Evolutionary conservation across 2,329 filamentous ascomycete genomes (phyloP).

Genomic region (Penicillium fuscoglaucum): DNA sequence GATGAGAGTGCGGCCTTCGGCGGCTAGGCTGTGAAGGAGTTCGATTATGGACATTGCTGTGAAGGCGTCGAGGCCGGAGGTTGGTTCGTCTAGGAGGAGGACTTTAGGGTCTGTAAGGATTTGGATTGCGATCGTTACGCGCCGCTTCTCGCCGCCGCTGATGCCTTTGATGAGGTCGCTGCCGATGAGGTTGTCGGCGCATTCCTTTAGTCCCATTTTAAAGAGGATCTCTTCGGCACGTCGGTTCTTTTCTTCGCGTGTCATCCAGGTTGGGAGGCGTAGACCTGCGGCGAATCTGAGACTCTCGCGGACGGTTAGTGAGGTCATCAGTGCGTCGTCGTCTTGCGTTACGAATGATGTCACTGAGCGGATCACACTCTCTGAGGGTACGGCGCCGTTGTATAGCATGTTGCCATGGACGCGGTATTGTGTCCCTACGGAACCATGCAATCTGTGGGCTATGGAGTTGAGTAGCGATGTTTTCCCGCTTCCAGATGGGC

Average conservation of each 20-base stretch:
- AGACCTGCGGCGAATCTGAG: conserved; percentile 70
- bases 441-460: conserved; percentile 65
- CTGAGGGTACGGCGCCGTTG: conserved; percentile 67
- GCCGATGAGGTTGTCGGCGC: conserved; percentile 72
- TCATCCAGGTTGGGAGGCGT: conserved; percentile 70
- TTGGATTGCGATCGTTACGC: conserved; percentile 76
- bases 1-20: conserved; percentile 71
- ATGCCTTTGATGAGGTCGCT: conserved; percentile 74
- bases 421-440: conserved; percentile 62
- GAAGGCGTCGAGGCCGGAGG: conserved; percentile 74
- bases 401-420: conserved; percentile 65
- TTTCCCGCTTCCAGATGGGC: conserved; percentile 74
- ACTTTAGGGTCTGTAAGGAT: conserved; percentile 73
- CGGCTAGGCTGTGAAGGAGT: conserved; percentile 67
- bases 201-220: conserved; percentile 77
- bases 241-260: conserved; percentile 63
- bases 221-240: conserved; percentile 70
- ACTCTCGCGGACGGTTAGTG: conserved; percentile 73
- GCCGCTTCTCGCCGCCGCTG: conserved; percentile 74
- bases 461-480: conserved; percentile 73
- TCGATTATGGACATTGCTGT: conserved; percentile 76
- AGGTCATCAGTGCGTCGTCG: conserved; percentile 72
- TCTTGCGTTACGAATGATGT: conserved; percentile 78
- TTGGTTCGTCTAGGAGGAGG: conserved; percentile 72
- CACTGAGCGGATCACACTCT: conserved; percentile 68